phyloP scores from a whole-genome alignment of 202 grass and related monocot genomes.

The Musa balbisiana region DNA sequence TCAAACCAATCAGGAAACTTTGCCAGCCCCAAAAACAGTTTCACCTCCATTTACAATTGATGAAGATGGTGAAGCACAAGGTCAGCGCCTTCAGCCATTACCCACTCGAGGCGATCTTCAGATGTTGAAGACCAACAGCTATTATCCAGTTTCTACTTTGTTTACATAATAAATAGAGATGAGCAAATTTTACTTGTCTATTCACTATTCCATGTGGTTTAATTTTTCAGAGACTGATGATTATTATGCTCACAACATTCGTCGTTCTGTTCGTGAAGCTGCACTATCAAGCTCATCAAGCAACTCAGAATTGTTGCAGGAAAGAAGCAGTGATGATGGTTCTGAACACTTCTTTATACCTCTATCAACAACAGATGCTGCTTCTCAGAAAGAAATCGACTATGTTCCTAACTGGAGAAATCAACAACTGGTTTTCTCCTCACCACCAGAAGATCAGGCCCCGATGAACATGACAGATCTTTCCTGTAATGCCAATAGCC shows the following conservation, averaged over 20 bases:
- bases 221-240: constrained; percentile 50
- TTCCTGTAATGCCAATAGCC: constrained; percentile 26
- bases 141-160: not conserved
- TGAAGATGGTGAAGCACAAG: constrained; percentile 35
- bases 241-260: constrained; percentile 57
- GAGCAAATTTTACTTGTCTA: constrained; percentile 7
- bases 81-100: constrained; percentile 13
- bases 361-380: constrained; percentile 26
- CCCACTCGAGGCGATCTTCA: not conserved
- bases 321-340: constrained; percentile 56
- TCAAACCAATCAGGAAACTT: constrained; percentile 50
- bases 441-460: constrained; percentile 18
- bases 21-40: constrained; percentile 36
- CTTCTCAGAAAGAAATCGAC: constrained; percentile 50
- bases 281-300: constrained; percentile 61
- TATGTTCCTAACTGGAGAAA: constrained; percentile 40
- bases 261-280: constrained; percentile 84
- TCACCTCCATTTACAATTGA: constrained; percentile 30
- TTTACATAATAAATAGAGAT: not conserved
- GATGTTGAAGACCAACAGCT: not conserved
- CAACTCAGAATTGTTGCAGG: constrained; percentile 44
- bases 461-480: constrained; percentile 31
- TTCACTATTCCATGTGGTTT: constrained; percentile 13
- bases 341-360: constrained; percentile 95
- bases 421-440: constrained; percentile 35